Evolutionary conservation across 306 rosid species (phyloP).

Genomic region (Psophocarpus tetragonolobus): DNA sequence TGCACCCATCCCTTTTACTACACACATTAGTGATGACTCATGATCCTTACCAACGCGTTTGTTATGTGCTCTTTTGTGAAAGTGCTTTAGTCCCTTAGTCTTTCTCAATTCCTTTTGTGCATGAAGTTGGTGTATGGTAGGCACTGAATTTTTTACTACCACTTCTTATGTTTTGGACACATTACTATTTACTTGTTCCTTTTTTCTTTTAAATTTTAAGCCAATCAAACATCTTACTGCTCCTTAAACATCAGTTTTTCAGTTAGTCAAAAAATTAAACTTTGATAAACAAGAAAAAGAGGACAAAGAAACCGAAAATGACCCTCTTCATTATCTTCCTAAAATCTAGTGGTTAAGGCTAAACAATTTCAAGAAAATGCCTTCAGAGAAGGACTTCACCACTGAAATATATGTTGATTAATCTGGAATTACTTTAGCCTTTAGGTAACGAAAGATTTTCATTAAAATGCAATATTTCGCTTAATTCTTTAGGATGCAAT

Average conservation of each 20-base stretch:
- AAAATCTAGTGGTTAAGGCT: background rate
- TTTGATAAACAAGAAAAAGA: background rate
- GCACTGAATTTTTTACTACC: conserved; percentile 8
- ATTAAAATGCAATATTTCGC: background rate
- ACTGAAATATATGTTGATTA: conserved; percentile 6
- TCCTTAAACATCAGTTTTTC: background rate
- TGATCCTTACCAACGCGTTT: conserved; percentile 29
- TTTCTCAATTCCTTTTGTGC: background rate
- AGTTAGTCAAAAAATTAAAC: background rate
- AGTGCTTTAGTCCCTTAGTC: conserved; percentile 10
- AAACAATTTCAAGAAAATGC: background rate
- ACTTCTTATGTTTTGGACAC: background rate
- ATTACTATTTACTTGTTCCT: background rate
- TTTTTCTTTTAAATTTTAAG: background rate
- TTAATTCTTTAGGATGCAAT: background rate
- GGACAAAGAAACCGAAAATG: background rate
- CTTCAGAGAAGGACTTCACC: background rate
- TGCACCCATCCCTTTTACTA: conserved; percentile 33
- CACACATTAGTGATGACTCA: background rate
- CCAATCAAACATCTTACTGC: background rate
- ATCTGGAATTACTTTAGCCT: background rate
- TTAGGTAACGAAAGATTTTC: background rate
- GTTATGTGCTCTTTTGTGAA: background rate
- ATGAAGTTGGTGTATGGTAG: conserved; percentile 17
- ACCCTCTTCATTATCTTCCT: background rate